Base-by-base conservation (phyloP, 2,329 filamentous ascomycete genomes). In the Didymella keratinophila region DNA sequence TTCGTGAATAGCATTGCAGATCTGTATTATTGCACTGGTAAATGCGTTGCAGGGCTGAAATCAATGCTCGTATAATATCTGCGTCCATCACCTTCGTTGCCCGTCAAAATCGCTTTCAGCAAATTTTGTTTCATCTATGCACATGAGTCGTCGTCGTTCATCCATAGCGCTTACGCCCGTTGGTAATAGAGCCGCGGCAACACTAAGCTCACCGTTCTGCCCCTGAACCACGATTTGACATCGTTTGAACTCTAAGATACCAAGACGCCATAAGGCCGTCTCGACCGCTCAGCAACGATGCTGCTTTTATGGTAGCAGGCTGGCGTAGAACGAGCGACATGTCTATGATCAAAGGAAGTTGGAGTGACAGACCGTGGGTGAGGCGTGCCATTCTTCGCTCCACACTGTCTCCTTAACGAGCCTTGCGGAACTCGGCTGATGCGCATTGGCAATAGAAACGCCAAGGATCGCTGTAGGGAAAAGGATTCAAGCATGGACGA, bases 311-410 rank as follows among this genome's bases (percentile, higher is more conserved):
- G 47, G 50, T 18, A 44, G 39, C 55, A 41, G 16, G 30, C 36
- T 49, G 37, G 21, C 36, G 20, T 16, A 9, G 23, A 21, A 30
- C 27, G 12, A 32, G 44, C 42, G 14, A 9, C 0, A 43, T 12
- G 36, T 20, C 43, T 39, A 6, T 36, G 39, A 44, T 43, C 4
- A 36, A 27, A 47, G 30, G 28, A 21, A 20, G 39, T 9, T 30
- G 25, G 16, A 39, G 32, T 12, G 43, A 30, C 36, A 36, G 34
- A 45, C 23, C 34, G 18, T 32, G 23, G 12, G 27, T 58, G 34
- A 51, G 50, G 58, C 53, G 32, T 36, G 20, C 50, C 47, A 55
- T 47, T n/a, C 27, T 51, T 58, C 58, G 60, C 60, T 58, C 56
- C 58, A 56, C 48, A 56, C 52, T 44, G 44, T 53, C 51, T 54